phyloP scores from a whole-genome alignment of 495 filamentous ascomycete genomes.

The Daldinia concentrica region DNA sequence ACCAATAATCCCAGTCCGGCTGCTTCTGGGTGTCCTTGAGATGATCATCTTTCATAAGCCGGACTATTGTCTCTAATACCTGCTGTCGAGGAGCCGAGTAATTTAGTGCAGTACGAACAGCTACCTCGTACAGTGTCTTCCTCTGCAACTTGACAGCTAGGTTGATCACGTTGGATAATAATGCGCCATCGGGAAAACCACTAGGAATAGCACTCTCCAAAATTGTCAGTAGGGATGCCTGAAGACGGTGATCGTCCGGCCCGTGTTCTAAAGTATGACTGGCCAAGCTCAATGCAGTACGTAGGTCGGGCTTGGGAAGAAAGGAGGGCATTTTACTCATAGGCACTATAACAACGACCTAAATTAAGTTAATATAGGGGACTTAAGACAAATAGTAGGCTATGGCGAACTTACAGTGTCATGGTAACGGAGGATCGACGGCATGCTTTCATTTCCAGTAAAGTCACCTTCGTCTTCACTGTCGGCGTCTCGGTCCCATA shows the following conservation, averaged over 20 bases:
- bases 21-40: neutral
- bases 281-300: neutral
- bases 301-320: neutral
- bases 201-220: neutral
- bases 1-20: conserved; percentile 21
- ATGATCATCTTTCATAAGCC: neutral
- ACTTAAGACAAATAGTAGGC: neutral
- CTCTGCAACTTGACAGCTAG: conserved; percentile 1
- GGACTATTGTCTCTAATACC: conserved; percentile 2
- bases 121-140: neutral
- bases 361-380: neutral
- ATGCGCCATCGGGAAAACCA: neutral
- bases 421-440: conserved; percentile 21
- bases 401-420: conserved; percentile 20
- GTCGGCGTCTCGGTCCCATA: conserved; percentile 22
- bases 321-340: neutral
- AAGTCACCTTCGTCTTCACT: conserved; percentile 19
- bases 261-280: neutral
- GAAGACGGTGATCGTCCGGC: neutral
- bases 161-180: neutral
- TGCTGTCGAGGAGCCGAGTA: neutral
- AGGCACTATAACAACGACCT: conserved; percentile 26
- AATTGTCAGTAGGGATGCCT: neutral
- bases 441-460: conserved; percentile 28
- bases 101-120: neutral